Percentiles rank a stretch among this genome's conserved stretches.
These are phyloP conservation scores for Cercophora newfieldiana DNA, from an alignment of 495 filamentous ascomycete species.

Conservation along the genomic window DNA sequence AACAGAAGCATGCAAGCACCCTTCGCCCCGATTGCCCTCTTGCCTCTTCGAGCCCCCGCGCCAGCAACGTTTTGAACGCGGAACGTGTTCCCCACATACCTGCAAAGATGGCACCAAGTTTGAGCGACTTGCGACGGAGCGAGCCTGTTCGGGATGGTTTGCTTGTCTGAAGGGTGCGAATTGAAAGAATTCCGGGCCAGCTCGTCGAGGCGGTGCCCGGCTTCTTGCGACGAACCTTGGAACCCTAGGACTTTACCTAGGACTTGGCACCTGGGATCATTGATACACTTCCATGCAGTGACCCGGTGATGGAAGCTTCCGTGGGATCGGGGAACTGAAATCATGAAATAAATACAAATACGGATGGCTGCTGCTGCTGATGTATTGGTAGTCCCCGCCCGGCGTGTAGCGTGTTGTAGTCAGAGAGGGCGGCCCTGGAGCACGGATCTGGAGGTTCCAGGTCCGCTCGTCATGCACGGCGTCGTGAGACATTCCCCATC, in stretches of 20 bases:
- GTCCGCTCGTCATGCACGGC: slow-evolving; percentile 15
- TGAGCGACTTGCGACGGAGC: background rate
- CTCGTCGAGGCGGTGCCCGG: background rate
- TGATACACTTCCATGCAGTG: background rate
- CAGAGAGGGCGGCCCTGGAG: slow-evolving; percentile 6
- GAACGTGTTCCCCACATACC: background rate
- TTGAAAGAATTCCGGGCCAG: background rate
- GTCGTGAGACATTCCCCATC: slow-evolving; percentile 19
- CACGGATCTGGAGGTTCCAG: slow-evolving; percentile 16
- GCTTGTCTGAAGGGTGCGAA: background rate
- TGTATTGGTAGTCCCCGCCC: background rate
- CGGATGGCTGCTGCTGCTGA: background rate
- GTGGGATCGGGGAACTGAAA: background rate
- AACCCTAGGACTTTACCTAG: slow-evolving; percentile 3
- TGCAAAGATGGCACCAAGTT: background rate
- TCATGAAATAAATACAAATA: background rate
- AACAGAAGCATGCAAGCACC: slow-evolving; percentile 22
- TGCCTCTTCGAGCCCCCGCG: background rate
- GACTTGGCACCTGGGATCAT: slow-evolving; percentile 4
- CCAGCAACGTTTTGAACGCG: background rate
- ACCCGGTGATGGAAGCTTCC: background rate
- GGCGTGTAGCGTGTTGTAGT: background rate
- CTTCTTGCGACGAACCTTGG: background rate
- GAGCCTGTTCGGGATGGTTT: background rate
- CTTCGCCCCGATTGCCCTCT: slow-evolving; percentile 13